A percentile compares a stretch with the other conserved stretches of the same genome.
Conservation (phyloP, 805 yeast genomes). For the Zygoascus bituminiphila region DNA sequence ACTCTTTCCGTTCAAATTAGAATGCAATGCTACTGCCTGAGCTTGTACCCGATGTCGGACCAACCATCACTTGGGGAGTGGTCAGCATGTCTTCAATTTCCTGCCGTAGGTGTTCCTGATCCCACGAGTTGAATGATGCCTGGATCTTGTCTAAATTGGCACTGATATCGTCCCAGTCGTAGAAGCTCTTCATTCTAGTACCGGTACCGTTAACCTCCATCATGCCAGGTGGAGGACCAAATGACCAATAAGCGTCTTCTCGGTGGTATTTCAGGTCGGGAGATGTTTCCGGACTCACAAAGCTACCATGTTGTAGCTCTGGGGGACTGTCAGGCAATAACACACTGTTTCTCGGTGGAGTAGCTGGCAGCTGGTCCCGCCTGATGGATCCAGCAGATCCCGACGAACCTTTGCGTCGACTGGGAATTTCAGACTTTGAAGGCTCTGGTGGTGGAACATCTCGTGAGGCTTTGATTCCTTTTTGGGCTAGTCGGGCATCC, state of each 20-base stretch:
- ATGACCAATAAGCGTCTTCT: no score
- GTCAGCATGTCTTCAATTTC: conserved; percentile 6
- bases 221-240: no score
- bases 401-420: background rate
- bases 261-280: background rate
- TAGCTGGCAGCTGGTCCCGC: background rate
- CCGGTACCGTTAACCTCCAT: no score
- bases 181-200: conserved; percentile 2
- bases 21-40: background rate
- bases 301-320: background rate
- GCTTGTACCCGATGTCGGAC: background rate
- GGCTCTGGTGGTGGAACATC: background rate
- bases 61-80: background rate
- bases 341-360: background rate
- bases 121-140: conserved; percentile 4
- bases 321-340: background rate
- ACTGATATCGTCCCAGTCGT: conserved; percentile 12
- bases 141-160: conserved; percentile 9
- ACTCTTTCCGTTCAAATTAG: no score
- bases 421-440: background rate
- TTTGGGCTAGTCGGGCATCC: background rate
- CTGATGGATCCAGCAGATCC: background rate
- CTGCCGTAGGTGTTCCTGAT: conserved; percentile 2
- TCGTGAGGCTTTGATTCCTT: background rate
- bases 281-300: background rate